Evolutionary conservation across 116 monocot species (phyloP), one percentile per base, ranked within the genome.

Genomic region (Trichopus zeylanicus): DNA sequence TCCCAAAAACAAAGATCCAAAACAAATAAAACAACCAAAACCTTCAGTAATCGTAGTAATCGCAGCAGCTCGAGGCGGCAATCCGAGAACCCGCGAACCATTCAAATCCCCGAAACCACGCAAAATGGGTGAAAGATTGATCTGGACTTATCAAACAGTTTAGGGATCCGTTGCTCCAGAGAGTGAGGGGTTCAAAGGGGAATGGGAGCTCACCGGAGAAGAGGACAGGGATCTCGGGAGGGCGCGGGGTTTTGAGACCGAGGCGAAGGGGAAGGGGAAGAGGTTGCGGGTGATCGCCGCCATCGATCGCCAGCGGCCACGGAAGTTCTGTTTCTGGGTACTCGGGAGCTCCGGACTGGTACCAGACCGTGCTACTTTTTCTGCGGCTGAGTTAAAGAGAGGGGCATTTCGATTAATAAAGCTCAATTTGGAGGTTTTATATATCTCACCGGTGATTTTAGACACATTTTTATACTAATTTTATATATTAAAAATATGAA

Each of bases 41-140:
- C 75, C 71, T 71, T 67, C 48, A 19, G 35, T 35, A n/a, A 29
- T 38, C 1, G 72, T 46, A 18, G 73, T 56, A 34, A 76, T 37
- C n/a, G n/a, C n/a, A 30, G 69, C 48, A 27, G 69, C 73, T 32
- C 22, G 64, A 31, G 69, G 77, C 37, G 56, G 64, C 12, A 42
- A n/a, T 42, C 42, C 42, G 1, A 42, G 42, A 13, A 42, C 42
- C 35, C n/a, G 37, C 7, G 11, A 5, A 65, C 20, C 59, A 15
- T 37, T 16, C 22, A 26, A 21, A 26, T 25, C 26, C 18, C 35
- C 9, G 12, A n/a, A 31, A n/a, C 3, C 25, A 22, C 11, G 6
- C 0, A 30, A 24, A 24, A 10, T 62, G 9, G 28, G 20, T 9
- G 61, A 6, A 39, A 46, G 29, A 48, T 31, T 18, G 23, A 31